Conservation (phyloP, 306 rosid genomes). For the Quercus rubra region DNA sequence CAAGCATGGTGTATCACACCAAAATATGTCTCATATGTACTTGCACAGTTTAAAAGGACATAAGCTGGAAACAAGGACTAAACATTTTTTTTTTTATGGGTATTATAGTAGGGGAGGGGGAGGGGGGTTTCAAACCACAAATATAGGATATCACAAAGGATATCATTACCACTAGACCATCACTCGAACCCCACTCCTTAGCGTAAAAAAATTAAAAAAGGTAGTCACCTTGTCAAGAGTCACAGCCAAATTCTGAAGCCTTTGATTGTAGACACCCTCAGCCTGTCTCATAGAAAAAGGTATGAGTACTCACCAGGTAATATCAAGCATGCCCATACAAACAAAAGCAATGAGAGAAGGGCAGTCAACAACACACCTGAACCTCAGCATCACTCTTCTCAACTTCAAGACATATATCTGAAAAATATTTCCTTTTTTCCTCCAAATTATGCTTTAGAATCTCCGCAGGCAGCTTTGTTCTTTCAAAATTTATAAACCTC, state of each 20-base stretch:
- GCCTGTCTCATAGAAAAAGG: conserved; percentile 57
- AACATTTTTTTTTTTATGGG: too few species aligned
- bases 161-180: too few species aligned
- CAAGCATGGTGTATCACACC: neutral
- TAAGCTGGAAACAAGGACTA: conserved; percentile 4
- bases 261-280: conserved; percentile 97
- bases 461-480: conserved; percentile 94
- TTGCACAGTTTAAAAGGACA: conserved; percentile 3
- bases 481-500: conserved; percentile 85
- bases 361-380: conserved; percentile 55
- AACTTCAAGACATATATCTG: conserved; percentile 85
- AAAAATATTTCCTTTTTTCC: conserved; percentile 82
- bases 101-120: too few species aligned
- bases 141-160: too few species aligned
- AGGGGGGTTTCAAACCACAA: too few species aligned
- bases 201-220: neutral
- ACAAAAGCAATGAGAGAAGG: conserved; percentile 2
- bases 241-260: conserved; percentile 98
- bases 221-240: conserved; percentile 91
- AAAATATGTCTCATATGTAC: neutral
- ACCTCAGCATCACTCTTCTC: conserved; percentile 96
- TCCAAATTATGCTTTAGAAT: conserved; percentile 82
- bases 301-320: neutral
- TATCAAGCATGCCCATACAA: neutral
- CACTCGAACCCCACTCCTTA: neutral